Evolutionary conservation across 768 basidiomycete genomes (phyloP).

Genomic region (Trametes meyenii): DNA sequence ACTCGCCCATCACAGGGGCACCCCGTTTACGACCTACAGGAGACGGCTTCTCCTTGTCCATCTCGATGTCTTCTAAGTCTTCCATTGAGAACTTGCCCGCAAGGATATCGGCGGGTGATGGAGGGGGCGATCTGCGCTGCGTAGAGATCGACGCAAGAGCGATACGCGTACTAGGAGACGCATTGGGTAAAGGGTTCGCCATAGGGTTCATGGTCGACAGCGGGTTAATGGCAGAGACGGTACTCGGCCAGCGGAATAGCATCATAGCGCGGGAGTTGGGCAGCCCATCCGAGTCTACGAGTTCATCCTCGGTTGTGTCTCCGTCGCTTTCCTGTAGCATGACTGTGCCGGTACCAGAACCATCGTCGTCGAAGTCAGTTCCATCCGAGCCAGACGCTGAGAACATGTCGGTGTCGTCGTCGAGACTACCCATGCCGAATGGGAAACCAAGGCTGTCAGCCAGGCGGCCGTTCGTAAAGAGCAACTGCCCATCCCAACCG

Average conservation of each 20-base stretch:
- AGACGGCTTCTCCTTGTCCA: slow-evolving; percentile 22
- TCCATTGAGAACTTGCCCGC: slow-evolving; percentile 58
- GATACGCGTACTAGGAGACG: slow-evolving; percentile 30
- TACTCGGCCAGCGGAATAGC: slow-evolving; percentile 66
- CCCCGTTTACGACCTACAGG: slow-evolving; percentile 15
- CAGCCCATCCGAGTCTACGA: slow-evolving; percentile 73
- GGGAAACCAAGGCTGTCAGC: slow-evolving; percentile 26
- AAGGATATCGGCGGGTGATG: slow-evolving; percentile 70
- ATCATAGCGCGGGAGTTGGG: slow-evolving; percentile 78
- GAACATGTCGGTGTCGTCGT: slow-evolving; percentile 50
- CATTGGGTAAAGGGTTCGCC: slow-evolving; percentile 27
- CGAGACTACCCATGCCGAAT: slow-evolving; percentile 34
- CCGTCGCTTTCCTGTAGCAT: slow-evolving; percentile 53
- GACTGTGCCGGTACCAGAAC: slow-evolving; percentile 36
- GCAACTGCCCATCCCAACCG: slow-evolving; percentile 31
- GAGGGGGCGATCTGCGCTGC: slow-evolving; percentile 43
- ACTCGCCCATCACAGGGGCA: slow-evolving; percentile 44
- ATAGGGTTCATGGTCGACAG: slow-evolving; percentile 70
- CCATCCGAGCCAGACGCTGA: slow-evolving; percentile 43
- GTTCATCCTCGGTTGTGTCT: slow-evolving; percentile 83
- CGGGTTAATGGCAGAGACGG: slow-evolving; percentile 66
- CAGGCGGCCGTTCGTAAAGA: slow-evolving; percentile 23
- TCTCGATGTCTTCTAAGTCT: slow-evolving; percentile 32
- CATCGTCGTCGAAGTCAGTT: slow-evolving; percentile 44
- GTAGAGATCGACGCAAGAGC: slow-evolving; percentile 33